phyloP scores from a whole-genome alignment of 768 basidiomycete species.

The Lactifluus subvellereus region DNA sequence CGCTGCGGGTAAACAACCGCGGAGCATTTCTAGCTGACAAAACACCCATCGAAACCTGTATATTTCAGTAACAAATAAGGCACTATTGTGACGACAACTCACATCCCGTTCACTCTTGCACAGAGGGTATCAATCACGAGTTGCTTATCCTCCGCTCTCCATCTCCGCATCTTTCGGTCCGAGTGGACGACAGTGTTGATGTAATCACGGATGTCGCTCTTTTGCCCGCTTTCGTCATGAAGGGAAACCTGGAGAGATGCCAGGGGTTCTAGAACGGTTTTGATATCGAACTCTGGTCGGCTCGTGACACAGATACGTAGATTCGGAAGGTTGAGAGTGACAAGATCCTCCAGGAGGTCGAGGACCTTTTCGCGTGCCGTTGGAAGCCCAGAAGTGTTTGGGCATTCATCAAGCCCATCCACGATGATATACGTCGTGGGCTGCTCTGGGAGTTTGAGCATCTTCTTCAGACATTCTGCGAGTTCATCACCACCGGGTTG shows the following conservation, averaged over 20 bases:
- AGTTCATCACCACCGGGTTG: not conserved
- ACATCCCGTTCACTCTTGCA: slow-evolving; percentile 3
- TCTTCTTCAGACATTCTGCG: not conserved
- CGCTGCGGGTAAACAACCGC: not conserved
- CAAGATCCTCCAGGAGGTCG: not conserved
- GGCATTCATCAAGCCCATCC: slow-evolving; percentile 13
- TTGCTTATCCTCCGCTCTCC: not conserved
- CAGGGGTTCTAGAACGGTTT: not conserved
- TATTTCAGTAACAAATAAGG: not conserved
- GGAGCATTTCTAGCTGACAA: slow-evolving; percentile 4
- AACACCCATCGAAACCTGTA: slow-evolving; percentile 8
- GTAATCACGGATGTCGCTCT: not conserved
- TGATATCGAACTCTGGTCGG: slow-evolving; percentile 1
- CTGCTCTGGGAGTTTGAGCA: not conserved
- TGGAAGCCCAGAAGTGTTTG: not conserved
- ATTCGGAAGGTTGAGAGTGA: not conserved
- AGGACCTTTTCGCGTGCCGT: not conserved
- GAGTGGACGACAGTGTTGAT: not conserved
- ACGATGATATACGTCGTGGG: not conserved
- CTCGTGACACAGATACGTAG: slow-evolving; percentile 5
- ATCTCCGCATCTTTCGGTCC: not conserved
- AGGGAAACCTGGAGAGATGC: not conserved
- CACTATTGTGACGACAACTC: not conserved
- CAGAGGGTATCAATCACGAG: not conserved
- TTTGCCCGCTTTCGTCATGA: not conserved